phyloP scores from a whole-genome alignment of 305 asterid species.

The Fraxinus velutina region DNA sequence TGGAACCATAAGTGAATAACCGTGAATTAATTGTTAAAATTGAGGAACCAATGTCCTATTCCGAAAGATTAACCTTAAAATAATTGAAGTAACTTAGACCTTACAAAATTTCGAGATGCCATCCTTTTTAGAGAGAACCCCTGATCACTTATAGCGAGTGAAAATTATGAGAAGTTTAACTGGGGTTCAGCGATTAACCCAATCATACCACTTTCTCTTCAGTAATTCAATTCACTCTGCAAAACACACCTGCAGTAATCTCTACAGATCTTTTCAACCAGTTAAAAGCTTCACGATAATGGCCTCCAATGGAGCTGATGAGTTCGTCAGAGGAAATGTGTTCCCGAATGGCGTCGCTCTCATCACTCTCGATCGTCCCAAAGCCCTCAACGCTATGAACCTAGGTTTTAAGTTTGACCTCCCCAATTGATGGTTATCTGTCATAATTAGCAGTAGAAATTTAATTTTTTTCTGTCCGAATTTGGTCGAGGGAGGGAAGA shows the following conservation, averaged over 20 bases:
- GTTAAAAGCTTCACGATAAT: conserved; percentile 35
- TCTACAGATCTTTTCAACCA: conserved; percentile 13
- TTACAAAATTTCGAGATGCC: too few relatives aligned
- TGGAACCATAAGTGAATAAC: too few relatives aligned
- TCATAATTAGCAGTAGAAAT: not conserved
- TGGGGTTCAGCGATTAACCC: conserved; percentile 25
- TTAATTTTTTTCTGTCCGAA: not conserved
- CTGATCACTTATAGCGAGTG: not conserved
- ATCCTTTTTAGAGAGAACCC: not conserved
- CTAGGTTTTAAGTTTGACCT: conserved; percentile 39
- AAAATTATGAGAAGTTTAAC: conserved; percentile 26
- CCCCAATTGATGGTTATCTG: conserved; percentile 3
- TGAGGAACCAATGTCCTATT: too few relatives aligned
- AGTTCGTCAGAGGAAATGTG: conserved; percentile 70
- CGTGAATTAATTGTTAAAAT: too few relatives aligned
- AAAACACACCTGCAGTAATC: conserved; percentile 23
- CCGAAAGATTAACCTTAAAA: too few relatives aligned
- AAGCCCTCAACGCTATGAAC: conserved; percentile 94
- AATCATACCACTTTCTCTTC: conserved; percentile 9
- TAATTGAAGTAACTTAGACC: too few relatives aligned
- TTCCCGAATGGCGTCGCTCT: conserved; percentile 75
- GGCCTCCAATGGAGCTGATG: conserved; percentile 40
- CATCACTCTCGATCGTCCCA: conserved; percentile 95
- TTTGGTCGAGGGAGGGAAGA: not conserved
- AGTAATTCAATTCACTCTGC: conserved; percentile 20